Evolutionary conservation across 768 basidiomycete genomes (phyloP).

Genomic region (Glaciozyma antarctica): DNA sequence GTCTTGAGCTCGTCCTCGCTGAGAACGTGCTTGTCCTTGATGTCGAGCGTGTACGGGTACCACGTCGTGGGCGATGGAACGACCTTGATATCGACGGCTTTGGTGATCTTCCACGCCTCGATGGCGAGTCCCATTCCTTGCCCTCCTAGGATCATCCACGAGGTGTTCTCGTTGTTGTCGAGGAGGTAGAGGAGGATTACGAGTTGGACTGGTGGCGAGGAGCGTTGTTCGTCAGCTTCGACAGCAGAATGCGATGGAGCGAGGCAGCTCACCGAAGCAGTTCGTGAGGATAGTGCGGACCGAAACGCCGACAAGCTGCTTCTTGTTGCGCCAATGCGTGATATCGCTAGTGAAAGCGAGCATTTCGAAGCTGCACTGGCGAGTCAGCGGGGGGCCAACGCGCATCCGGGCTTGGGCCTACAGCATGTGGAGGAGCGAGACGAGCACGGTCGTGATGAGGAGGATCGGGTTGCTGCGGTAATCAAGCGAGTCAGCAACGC

Average conservation of each 20-base stretch:
- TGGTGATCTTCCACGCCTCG: slow-evolving; percentile 82
- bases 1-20: slow-evolving; percentile 96
- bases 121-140: slow-evolving; percentile 37
- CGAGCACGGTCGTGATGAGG: slow-evolving; percentile 69
- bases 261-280: slow-evolving; percentile 56
- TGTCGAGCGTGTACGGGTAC: slow-evolving; percentile 68
- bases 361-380: slow-evolving; percentile 53
- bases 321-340: slow-evolving; percentile 83
- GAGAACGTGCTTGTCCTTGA: slow-evolving; percentile 94
- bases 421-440: slow-evolving; percentile 79
- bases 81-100: slow-evolving; percentile 74
- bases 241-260: not conserved
- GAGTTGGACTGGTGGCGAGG: slow-evolving; percentile 45
- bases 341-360: slow-evolving; percentile 52
- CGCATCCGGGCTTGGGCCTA: slow-evolving; percentile 42
- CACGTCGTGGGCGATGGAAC: slow-evolving; percentile 54
- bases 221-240: not conserved
- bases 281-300: slow-evolving; percentile 80
- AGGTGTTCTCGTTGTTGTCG: slow-evolving; percentile 90
- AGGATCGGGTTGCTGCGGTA: slow-evolving; percentile 54
- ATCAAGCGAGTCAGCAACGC: too few species aligned
- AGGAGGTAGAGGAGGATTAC: slow-evolving; percentile 65
- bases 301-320: slow-evolving; percentile 86
- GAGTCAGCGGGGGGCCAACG: not conserved
- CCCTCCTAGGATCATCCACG: slow-evolving; percentile 68